Conservation (phyloP, 208 protist genomes). For the Vickermania spadyakhi region DNA sequence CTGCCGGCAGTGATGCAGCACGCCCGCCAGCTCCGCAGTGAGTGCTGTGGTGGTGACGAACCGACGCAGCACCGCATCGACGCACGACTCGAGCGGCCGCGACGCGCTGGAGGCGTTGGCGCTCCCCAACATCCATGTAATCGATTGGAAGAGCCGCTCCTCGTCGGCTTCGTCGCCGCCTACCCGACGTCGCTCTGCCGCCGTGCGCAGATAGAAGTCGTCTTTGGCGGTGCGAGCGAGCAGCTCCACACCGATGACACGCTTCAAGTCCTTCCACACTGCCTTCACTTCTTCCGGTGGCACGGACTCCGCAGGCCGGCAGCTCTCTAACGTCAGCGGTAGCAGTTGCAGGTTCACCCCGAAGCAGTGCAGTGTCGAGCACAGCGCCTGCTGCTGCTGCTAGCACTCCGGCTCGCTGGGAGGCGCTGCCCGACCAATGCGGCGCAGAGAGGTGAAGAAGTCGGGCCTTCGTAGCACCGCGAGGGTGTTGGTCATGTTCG, state of each 20-base stretch:
- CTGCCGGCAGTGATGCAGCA: neutral
- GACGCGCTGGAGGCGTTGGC: conserved; percentile 1
- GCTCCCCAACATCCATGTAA: no score
- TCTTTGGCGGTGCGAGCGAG: conserved; percentile 36
- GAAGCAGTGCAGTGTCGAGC: conserved; percentile 31
- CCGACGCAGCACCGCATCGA: conserved; percentile 23
- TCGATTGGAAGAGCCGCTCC: neutral
- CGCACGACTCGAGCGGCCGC: conserved; percentile 10
- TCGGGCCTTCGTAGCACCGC: conserved; percentile 3
- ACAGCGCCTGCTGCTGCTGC: conserved; percentile 10
- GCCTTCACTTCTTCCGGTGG: neutral
- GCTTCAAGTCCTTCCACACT: conserved; percentile 11
- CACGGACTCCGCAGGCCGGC: neutral
- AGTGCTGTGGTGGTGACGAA: conserved; percentile 11
- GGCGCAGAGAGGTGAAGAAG: conserved; percentile 12
- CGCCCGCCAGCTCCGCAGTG: conserved; percentile 16
- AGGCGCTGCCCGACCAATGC: conserved; percentile 4
- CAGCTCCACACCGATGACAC: conserved; percentile 27
- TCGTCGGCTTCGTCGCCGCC: conserved; percentile 16
- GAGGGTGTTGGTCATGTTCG: neutral
- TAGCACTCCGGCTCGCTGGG: neutral
- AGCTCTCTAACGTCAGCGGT: conserved; percentile 16
- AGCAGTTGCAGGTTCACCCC: conserved; percentile 39
- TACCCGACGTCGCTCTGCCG: conserved; percentile 5
- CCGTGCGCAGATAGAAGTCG: conserved; percentile 29